Conservation (phyloP, 2,329 filamentous ascomycete species). For the Zasmidium cellare region DNA sequence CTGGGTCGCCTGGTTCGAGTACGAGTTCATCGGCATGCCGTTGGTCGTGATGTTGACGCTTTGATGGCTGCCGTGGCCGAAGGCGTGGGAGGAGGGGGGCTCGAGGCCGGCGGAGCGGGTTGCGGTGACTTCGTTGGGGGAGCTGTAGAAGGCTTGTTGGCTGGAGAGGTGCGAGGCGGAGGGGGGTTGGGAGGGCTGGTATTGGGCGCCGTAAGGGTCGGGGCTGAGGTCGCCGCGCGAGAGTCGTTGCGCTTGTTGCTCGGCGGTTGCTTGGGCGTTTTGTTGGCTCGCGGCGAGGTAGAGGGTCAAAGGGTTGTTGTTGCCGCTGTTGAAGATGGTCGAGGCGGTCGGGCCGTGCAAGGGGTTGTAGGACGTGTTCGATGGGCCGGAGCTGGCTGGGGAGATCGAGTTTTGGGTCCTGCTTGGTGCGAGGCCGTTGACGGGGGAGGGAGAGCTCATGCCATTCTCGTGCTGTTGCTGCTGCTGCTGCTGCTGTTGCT, state of each 20-base stretch:
- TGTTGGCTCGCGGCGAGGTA: conserved; percentile 67
- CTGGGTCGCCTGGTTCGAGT: conserved; percentile 49
- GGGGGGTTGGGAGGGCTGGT: conserved; percentile 33
- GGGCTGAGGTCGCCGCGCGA: conserved; percentile 31
- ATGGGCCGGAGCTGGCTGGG: conserved; percentile 57
- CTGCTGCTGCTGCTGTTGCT: conserved; percentile 59
- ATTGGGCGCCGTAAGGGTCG: conserved; percentile 61
- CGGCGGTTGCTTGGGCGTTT: conserved; percentile 61
- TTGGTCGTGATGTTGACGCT: conserved; percentile 48
- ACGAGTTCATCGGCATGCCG: conserved; percentile 18
- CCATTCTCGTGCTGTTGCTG: conserved; percentile 56
- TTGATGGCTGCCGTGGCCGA: conserved; percentile 55
- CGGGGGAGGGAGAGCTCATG: conserved; percentile 55
- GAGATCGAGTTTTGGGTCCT: conserved; percentile 61
- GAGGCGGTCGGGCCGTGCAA: conserved; percentile 66
- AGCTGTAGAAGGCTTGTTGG: conserved; percentile 79
- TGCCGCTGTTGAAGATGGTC: conserved; percentile 73
- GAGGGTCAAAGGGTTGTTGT: conserved; percentile 87
- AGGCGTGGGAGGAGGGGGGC: conserved; percentile 37
- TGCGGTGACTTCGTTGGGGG: conserved; percentile 59
- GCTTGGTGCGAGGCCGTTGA: conserved; percentile 59
- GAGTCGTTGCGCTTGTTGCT: conserved; percentile 56
- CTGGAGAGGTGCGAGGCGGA: conserved; percentile 53
- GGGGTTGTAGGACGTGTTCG: conserved; percentile 59
- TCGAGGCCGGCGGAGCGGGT: conserved; percentile 33